Conservation (phyloP, 106 monocot genomes). For the Cymbidium sinense region DNA sequence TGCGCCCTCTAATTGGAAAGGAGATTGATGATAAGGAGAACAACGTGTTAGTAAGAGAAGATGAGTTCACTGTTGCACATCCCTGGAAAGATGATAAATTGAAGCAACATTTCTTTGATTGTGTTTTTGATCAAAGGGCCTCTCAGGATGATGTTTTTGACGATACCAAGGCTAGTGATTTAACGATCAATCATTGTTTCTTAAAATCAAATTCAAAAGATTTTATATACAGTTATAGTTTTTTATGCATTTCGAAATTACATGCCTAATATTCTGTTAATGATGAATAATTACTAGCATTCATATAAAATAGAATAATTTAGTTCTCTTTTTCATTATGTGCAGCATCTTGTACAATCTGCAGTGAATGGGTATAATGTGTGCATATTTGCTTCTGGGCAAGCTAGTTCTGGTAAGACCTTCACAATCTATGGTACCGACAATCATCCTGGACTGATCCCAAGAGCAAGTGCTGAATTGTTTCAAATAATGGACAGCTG, state of each 20-base stretch:
- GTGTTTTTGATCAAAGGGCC: conserved; percentile 65
- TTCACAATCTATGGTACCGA: conserved; percentile 93
- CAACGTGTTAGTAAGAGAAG: conserved; percentile 36
- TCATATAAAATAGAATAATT: not conserved
- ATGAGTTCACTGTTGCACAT: conserved; percentile 94
- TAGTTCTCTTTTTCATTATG: conserved; percentile 1
- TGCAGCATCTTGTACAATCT: conserved; percentile 95
- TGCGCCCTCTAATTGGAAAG: conserved; percentile 75
- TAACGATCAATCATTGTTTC: not conserved
- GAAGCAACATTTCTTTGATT: conserved; percentile 86
- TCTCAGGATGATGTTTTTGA: conserved; percentile 96
- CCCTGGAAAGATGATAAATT: conserved; percentile 85
- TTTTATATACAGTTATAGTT: not conserved
- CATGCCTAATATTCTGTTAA: not conserved
- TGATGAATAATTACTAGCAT: not conserved
- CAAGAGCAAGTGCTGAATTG: conserved; percentile 72
- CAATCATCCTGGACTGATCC: conserved; percentile 75
- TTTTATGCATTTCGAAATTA: not conserved
- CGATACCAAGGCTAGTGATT: conserved; percentile 71
- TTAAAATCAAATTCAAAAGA: not conserved
- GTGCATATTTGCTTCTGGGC: conserved; percentile 96
- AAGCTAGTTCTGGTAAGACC: conserved; percentile 95
- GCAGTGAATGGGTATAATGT: conserved; percentile 97
- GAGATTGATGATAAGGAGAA: conserved; percentile 65
- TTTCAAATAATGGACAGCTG: conserved; percentile 78